Conservation (phyloP, 495 filamentous ascomycete species). For the Entonaema liquescens region DNA sequence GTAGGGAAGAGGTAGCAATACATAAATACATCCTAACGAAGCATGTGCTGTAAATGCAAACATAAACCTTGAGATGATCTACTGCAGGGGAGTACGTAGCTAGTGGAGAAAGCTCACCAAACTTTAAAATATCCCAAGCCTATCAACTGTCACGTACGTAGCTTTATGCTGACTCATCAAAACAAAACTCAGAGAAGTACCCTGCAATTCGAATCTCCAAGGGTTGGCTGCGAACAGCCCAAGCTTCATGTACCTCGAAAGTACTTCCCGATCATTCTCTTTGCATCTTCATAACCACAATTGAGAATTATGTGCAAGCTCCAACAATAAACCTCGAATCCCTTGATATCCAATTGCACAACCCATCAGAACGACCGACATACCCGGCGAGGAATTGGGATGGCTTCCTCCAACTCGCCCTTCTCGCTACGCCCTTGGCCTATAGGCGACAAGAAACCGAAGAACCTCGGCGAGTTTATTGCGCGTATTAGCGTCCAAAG, state of each 20-base stretch:
- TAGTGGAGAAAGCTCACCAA: neutral
- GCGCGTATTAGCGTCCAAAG: constrained; percentile 76
- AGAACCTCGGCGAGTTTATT: constrained; percentile 74
- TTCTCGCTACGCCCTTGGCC: constrained; percentile 73
- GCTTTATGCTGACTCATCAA: no score
- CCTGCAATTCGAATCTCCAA: no score
- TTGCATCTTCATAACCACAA: neutral
- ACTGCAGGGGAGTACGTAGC: neutral
- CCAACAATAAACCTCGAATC: neutral
- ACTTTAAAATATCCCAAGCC: no score
- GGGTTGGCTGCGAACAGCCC: no score
- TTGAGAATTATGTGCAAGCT: neutral
- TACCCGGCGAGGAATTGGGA: neutral
- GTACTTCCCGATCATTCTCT: neutral
- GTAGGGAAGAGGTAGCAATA: no score
- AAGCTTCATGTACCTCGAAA: no score
- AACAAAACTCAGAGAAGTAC: no score
- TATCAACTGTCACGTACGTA: no score
- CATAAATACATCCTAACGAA: neutral
- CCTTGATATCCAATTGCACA: neutral
- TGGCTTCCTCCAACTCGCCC: constrained; percentile 52
- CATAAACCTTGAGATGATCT: neutral
- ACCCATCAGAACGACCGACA: neutral
- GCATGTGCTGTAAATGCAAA: neutral
- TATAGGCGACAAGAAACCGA: constrained; percentile 61